Evolutionary conservation across 768 basidiomycete genomes (phyloP), one percentile per base, ranked within the genome.

Genomic region (Coprinopsis sp.): DNA sequence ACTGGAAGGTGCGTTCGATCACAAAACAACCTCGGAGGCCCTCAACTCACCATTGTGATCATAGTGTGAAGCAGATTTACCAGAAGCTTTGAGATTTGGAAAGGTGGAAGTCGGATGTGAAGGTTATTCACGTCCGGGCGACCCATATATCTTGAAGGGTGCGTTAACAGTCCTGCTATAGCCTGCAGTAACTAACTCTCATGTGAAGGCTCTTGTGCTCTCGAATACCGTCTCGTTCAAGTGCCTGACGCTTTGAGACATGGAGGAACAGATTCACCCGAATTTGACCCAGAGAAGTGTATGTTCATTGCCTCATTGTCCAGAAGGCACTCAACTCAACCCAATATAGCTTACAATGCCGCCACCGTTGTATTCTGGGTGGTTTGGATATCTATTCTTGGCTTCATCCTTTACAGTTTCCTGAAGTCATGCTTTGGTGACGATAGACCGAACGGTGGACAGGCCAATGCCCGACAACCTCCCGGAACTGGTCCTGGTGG

Each of bases 41-140:
- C n/a, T n/a, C n/a, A n/a, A n/a, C n/a, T n/a, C n/a, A n/a, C n/a
- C n/a, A n/a, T n/a, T n/a, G n/a, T n/a, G n/a, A n/a, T n/a, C n/a
- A 18, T 53, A 92, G 86, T 96, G 93, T 58, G 85, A 91, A 63
- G 85, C 91, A 28, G 93, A 97, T 60, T 70, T 97, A 5, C 94
- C 93, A 7, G 81, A 83, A 39, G 69, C 81, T 7, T 62, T 95
- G 44, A 77, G 92, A 14, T 86, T 97, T 46, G 94, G 94, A 13
- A 77, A 79, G 52, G 84, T 95, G 0, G 81, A 88, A 54, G 77
- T 97, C 1, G 84, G 81, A 14, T 97, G 94, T 56, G 94, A 97
- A 69, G 94, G 94, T 19, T 97, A 87, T 86, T 79, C 76, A 30
- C 68, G 73, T 25, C 78, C 90, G 3, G 91, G 89, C 0, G 94